These are phyloP conservation scores for Solidago caesia DNA, from an alignment of 129 eudicot genomes.

Conservation along the genomic window DNA sequence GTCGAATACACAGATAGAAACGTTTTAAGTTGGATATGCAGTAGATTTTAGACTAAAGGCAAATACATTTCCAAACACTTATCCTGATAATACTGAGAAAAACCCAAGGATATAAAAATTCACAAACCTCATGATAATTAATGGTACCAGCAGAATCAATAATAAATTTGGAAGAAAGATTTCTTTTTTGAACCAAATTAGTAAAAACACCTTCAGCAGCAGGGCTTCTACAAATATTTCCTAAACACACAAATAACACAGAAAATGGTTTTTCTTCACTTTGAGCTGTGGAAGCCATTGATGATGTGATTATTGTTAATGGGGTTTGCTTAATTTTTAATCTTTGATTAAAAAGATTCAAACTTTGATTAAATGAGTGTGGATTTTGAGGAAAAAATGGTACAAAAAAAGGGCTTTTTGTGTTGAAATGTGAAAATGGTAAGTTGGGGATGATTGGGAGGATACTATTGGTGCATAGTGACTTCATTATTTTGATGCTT, in stretches of 20 bases:
- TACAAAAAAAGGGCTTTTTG: slow-evolving; percentile 37
- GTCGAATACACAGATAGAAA: no score
- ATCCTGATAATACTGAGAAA: neutral
- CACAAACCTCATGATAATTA: slow-evolving; percentile 83
- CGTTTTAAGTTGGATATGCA: no score
- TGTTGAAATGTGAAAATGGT: slow-evolving; percentile 27
- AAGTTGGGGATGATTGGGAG: slow-evolving; percentile 22
- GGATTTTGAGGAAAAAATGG: slow-evolving; percentile 23
- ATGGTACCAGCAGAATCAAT: slow-evolving; percentile 99
- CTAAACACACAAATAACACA: slow-evolving; percentile 89
- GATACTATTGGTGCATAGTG: slow-evolving; percentile 35
- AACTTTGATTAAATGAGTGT: slow-evolving; percentile 30
- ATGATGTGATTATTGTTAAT: slow-evolving; percentile 41
- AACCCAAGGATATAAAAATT: slow-evolving; percentile 22
- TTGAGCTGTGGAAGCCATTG: slow-evolving; percentile 54
- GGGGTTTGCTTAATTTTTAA: slow-evolving; percentile 19
- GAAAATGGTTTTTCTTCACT: slow-evolving; percentile 58
- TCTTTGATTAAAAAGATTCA: slow-evolving; percentile 25
- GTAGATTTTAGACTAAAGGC: no score
- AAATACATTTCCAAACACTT: no score
- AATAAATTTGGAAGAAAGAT: slow-evolving; percentile 60
- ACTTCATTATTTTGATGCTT: slow-evolving; percentile 36
- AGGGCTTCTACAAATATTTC: slow-evolving; percentile 97
- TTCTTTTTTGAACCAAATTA: slow-evolving; percentile 61
- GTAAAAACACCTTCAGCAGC: slow-evolving; percentile 99